phyloP scores from a whole-genome alignment of 2,329 filamentous ascomycete species.

The Penicillium sp. region DNA sequence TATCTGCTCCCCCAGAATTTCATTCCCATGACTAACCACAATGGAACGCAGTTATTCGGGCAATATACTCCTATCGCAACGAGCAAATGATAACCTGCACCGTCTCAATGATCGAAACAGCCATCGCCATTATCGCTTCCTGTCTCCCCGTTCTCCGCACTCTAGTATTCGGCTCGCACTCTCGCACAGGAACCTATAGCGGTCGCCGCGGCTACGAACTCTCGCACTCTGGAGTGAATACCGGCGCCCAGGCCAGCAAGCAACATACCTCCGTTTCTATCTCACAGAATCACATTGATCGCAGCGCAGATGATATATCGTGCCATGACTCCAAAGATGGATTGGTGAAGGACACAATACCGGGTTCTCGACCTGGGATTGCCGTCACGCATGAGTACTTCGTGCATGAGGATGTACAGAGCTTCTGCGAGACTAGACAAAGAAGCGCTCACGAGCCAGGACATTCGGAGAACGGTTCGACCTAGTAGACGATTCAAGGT shows the following conservation, averaged over 20 bases:
- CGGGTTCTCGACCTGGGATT: slow-evolving; percentile 14
- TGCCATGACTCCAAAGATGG: slow-evolving; percentile 25
- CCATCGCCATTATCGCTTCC: slow-evolving; percentile 25
- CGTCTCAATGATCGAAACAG: slow-evolving; percentile 29
- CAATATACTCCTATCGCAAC: slow-evolving; percentile 23
- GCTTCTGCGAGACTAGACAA: too few species aligned
- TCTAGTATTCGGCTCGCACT: slow-evolving; percentile 31
- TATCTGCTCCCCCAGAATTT: background rate
- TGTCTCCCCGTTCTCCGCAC: slow-evolving; percentile 22
- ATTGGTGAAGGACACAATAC: slow-evolving; percentile 15
- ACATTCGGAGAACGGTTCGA: too few species aligned
- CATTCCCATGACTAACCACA: too few species aligned
- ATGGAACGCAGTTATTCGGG: slow-evolving; percentile 30
- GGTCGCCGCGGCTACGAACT: slow-evolving; percentile 23
- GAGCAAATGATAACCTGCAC: slow-evolving; percentile 31
- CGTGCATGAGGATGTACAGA: slow-evolving; percentile 3
- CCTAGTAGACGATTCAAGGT: too few species aligned
- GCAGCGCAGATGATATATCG: slow-evolving; percentile 14
- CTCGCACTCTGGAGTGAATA: slow-evolving; percentile 16
- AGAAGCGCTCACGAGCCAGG: too few species aligned
- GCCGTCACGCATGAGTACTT: slow-evolving; percentile 25
- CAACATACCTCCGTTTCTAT: slow-evolving; percentile 16
- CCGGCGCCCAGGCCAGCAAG: slow-evolving; percentile 6
- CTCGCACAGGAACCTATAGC: slow-evolving; percentile 25
- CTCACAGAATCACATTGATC: slow-evolving; percentile 9